Base-by-base conservation (phyloP, 2,329 filamentous ascomycete genomes). In the Scedosporium apiospermum region DNA sequence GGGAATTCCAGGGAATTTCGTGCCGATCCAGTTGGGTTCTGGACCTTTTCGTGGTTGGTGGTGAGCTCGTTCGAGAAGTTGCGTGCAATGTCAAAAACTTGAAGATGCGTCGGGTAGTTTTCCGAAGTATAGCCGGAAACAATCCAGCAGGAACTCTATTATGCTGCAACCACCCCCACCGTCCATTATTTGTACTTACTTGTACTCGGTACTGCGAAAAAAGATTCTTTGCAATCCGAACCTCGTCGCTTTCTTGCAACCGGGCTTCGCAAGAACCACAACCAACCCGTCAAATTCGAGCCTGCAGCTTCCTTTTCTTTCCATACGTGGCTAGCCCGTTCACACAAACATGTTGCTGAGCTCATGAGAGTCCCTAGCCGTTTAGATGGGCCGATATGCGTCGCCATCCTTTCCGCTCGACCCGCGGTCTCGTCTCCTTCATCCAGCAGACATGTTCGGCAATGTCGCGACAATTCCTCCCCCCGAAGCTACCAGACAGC, bases 291-390 rank as follows among this genome's bases (percentile, higher is more conserved):
- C 14, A 16, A 16, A 46, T 55, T 55, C 51, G 38, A 26, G 10
- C 34, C 18, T 51, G 2, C 44, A 18, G 23, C 41, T 59, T 58
- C 27, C 30, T 38, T 18, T 53, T 4, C n/a, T 63, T 63, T 23
- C 34, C 62, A 26, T 58, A 64, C 34, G 63, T 63, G 46, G 61
- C 44, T 21, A 55, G 42, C 10, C 34, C 61, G 62, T 64, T 10
- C 23, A 49, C 27, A 6, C 57, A 53, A 77, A 67, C 74, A 82
- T 82, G 80, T 76, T 73, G 77, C 79, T 76, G 76, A 78, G 74
- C 82, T 77, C 80, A 86, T 86, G 83, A 85, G 80, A 81, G 75
- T 80, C 75, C 75, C 78, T 69, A 80, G 76, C 76, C 80, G 80
- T 81, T 78, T 84, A 75, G 81, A 85, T 75, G 76, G 81, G 77